These are phyloP conservation scores for Knufia petricola DNA, from an alignment of 2,329 filamentous ascomycete species.

Conservation along the genomic window DNA sequence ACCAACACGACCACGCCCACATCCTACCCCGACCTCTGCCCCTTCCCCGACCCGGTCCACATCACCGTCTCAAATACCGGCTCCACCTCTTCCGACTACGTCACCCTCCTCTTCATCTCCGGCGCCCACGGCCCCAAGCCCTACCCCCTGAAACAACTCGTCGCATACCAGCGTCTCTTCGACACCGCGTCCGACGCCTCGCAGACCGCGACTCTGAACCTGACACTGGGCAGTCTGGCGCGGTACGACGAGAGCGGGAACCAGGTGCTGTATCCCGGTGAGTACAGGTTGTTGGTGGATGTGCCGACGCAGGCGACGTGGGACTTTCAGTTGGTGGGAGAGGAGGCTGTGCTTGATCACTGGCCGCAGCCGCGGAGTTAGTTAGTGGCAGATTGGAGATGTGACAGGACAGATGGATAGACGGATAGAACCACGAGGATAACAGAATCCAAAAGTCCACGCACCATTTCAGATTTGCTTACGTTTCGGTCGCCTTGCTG, in stretches of 20 bases:
- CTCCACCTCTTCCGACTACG: slow-evolving; percentile 30
- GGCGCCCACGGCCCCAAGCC: slow-evolving; percentile 32
- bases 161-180: slow-evolving; percentile 30
- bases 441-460: too few relatives aligned
- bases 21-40: slow-evolving; percentile 27
- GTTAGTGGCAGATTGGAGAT: too few relatives aligned
- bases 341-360: slow-evolving; percentile 24
- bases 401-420: too few relatives aligned
- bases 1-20: slow-evolving; percentile 21
- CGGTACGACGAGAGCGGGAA: slow-evolving; percentile 31
- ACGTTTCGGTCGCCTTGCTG: too few relatives aligned
- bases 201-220: slow-evolving; percentile 26
- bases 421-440: too few relatives aligned
- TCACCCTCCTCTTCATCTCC: slow-evolving; percentile 32
- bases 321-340: slow-evolving; percentile 29
- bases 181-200: slow-evolving; percentile 22
- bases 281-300: slow-evolving; percentile 34
- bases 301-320: slow-evolving; percentile 28
- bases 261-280: slow-evolving; percentile 33
- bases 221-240: slow-evolving; percentile 32
- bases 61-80: slow-evolving; percentile 32
- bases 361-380: slow-evolving; percentile 26
- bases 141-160: slow-evolving; percentile 35
- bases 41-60: slow-evolving; percentile 30
- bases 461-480: too few relatives aligned